Conservation (phyloP, 495 filamentous ascomycete genomes). For the Cercophora samala region DNA sequence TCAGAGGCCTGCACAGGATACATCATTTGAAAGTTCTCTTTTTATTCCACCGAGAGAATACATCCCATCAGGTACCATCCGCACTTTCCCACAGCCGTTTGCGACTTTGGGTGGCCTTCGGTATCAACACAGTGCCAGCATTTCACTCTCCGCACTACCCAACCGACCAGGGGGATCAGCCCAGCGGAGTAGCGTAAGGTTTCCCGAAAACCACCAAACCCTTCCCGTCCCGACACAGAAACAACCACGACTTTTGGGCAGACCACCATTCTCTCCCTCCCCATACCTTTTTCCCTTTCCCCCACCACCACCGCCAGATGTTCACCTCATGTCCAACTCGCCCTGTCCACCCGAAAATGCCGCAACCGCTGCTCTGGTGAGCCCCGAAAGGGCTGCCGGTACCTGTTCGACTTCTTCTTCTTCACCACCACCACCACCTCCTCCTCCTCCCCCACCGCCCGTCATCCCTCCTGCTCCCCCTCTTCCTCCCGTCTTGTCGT, state of each 20-base stretch:
- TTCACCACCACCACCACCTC: constrained; percentile 10
- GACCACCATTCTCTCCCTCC: constrained; percentile 10
- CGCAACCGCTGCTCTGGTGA: constrained; percentile 50
- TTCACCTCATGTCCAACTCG: constrained; percentile 51
- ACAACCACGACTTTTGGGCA: constrained; percentile 4
- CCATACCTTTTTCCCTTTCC: constrained; percentile 30
- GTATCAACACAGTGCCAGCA: not conserved
- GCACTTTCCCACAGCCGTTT: not conserved
- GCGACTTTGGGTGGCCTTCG: not conserved
- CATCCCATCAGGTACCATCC: constrained; percentile 8
- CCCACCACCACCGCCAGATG: constrained; percentile 44
- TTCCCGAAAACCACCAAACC: constrained; percentile 4
- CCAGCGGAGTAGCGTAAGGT: constrained; percentile 6
- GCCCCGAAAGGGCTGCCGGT: constrained; percentile 33
- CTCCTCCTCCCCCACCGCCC: constrained; percentile 15
- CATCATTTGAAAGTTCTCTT: constrained; percentile 17
- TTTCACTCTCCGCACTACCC: not conserved
- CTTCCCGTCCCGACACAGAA: not conserved
- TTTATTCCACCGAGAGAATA: not conserved
- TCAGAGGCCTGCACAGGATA: constrained; percentile 17
- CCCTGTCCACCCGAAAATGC: constrained; percentile 45
- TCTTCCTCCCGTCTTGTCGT: constrained; percentile 14
- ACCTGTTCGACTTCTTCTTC: constrained; percentile 19
- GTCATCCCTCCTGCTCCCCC: not conserved
- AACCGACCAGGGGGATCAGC: not conserved